Evolutionary conservation across 2,329 filamentous ascomycete species (phyloP).

Genomic region (Stemphylium beticola): DNA sequence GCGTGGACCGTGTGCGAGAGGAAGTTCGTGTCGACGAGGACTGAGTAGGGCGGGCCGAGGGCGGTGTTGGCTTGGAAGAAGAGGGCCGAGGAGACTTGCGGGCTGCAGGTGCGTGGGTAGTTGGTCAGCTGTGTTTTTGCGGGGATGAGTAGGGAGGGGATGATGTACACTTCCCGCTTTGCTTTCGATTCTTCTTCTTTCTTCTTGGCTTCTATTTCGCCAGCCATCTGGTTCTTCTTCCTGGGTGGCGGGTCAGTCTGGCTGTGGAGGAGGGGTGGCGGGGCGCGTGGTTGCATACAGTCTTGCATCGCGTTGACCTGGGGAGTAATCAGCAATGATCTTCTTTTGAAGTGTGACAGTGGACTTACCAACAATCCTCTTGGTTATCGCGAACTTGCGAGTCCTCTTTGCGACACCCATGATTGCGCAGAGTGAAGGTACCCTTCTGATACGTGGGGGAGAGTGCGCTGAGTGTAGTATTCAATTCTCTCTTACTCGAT

Average conservation of each 20-base stretch:
- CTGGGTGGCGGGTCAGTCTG: conserved; percentile 23
- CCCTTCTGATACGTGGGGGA: too few species aligned
- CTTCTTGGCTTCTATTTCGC: conserved; percentile 64
- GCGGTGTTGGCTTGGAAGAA: conserved; percentile 71
- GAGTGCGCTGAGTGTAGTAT: too few species aligned
- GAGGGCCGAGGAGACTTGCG: conserved; percentile 73
- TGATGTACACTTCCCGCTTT: conserved; percentile 71
- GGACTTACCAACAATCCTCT: conserved; percentile 73
- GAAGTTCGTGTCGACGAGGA: conserved; percentile 60
- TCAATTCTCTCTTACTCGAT: not conserved
- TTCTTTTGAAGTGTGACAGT: not conserved
- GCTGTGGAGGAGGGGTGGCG: conserved; percentile 9
- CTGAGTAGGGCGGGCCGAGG: conserved; percentile 80
- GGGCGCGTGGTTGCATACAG: conserved; percentile 52
- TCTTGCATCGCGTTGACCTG: conserved; percentile 72
- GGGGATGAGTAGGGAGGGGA: not conserved
- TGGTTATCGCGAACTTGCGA: conserved; percentile 85
- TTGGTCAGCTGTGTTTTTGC: conserved; percentile 5
- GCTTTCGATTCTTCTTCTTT: conserved; percentile 65
- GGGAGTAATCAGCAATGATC: conserved; percentile 2
- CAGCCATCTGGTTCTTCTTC: conserved; percentile 78
- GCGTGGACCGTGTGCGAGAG: conserved; percentile 78
- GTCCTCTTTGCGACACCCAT: conserved; percentile 94
- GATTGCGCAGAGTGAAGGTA: conserved; percentile 26
- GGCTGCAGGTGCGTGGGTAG: conserved; percentile 51